Conservation (phyloP, 352 stramenopile species). For the Chrysophaeum taylorii region DNA sequence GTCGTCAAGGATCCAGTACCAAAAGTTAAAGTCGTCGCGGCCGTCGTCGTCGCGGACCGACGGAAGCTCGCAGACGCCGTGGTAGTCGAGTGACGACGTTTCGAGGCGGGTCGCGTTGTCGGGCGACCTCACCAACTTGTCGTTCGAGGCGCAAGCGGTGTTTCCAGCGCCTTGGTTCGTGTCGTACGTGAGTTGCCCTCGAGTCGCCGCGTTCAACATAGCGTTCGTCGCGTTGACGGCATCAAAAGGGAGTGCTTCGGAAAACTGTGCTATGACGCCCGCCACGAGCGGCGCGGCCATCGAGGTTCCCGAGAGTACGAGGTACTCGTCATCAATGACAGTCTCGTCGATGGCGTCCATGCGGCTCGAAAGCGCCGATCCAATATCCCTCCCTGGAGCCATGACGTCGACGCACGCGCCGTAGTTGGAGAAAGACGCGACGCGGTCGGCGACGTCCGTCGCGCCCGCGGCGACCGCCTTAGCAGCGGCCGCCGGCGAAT, state of each 20-base stretch:
- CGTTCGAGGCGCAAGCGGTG: no score
- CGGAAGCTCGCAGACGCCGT: no score
- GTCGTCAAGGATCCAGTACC: neutral
- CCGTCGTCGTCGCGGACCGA: neutral
- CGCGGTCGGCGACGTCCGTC: neutral
- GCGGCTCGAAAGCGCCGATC: neutral
- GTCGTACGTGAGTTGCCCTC: neutral
- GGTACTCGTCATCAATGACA: no score
- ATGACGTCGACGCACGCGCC: slow-evolving; percentile 24
- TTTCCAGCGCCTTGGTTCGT: neutral
- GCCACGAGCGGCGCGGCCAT: slow-evolving; percentile 25
- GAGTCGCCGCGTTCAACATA: neutral
- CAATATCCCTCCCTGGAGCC: slow-evolving; percentile 14
- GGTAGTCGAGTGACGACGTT: neutral
- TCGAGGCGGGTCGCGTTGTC: neutral
- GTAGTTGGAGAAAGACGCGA: slow-evolving; percentile 19
- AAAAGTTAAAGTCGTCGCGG: neutral
- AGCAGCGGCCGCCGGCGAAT: neutral
- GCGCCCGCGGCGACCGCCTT: slow-evolving; percentile 9
- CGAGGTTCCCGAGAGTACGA: slow-evolving; percentile 14
- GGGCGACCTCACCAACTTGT: no score
- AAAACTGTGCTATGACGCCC: neutral
- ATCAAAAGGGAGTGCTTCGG: neutral
- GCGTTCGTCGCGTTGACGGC: neutral
- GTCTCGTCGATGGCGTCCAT: neutral